Percentiles rank a stretch among this genome's conserved stretches.
phyloP scores from a whole-genome alignment of 75 land plant genomes.

The Picea sitchensis region DNA sequence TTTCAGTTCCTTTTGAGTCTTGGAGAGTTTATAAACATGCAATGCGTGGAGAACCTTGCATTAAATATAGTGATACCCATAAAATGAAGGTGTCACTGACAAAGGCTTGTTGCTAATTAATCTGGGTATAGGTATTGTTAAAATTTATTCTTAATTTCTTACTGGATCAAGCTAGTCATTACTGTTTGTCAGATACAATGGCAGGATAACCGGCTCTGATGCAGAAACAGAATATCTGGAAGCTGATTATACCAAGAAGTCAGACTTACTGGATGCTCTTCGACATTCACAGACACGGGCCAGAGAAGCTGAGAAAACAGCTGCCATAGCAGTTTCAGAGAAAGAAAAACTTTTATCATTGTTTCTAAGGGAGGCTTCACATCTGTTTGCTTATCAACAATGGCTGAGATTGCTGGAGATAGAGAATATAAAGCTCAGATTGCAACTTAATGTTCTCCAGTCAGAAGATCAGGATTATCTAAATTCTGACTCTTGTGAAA shows the following conservation, averaged over 20 bases:
- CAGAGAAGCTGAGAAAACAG: conserved; percentile 75
- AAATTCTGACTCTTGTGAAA: conserved; percentile 1
- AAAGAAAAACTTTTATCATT: conserved; percentile 36
- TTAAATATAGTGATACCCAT: not conserved
- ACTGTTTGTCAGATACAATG: conserved; percentile 17
- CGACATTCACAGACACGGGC: conserved; percentile 85
- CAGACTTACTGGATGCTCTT: conserved; percentile 63
- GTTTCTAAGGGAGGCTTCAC: conserved; percentile 46
- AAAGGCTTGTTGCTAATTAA: not conserved
- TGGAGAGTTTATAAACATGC: no score
- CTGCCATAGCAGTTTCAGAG: conserved; percentile 20
- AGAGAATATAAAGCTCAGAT: conserved; percentile 41
- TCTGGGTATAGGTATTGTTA: conserved; percentile 1
- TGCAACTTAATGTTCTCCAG: conserved; percentile 19
- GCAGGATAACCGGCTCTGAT: conserved; percentile 15
- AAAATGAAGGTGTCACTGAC: not conserved
- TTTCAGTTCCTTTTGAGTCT: no score
- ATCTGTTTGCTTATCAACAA: conserved; percentile 44
- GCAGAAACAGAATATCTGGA: conserved; percentile 12
- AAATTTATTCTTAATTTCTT: not conserved
- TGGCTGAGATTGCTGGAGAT: conserved; percentile 66
- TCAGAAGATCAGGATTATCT: conserved; percentile 8
- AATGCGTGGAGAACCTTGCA: not conserved
- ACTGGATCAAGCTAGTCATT: not conserved
- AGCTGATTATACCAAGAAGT: conserved; percentile 21